phyloP scores from a whole-genome alignment of 768 basidiomycete species.

The Hirschioporus abietinus region DNA sequence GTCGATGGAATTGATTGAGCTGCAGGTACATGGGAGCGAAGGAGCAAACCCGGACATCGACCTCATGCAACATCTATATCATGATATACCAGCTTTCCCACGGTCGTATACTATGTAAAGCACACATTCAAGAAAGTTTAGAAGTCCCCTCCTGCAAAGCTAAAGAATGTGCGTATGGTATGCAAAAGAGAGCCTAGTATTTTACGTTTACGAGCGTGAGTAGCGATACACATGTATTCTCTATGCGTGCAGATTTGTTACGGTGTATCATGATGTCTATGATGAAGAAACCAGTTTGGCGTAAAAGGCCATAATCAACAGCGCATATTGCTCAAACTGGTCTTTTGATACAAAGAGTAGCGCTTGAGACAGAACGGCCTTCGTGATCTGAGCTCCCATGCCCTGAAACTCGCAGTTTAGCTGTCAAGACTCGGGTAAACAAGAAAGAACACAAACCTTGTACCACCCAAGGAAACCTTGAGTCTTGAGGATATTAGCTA shows the following conservation, averaged over 20 bases:
- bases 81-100: neutral
- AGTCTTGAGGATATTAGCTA: slow-evolving; percentile 61
- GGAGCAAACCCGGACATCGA: too few species aligned
- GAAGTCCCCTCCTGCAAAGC: too few species aligned
- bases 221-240: slow-evolving; percentile 12
- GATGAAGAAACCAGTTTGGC: slow-evolving; percentile 24
- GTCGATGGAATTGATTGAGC: neutral
- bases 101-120: neutral
- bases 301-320: slow-evolving; percentile 58
- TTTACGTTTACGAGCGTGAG: slow-evolving; percentile 9
- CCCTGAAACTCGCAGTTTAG: slow-evolving; percentile 45
- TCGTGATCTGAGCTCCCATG: slow-evolving; percentile 93
- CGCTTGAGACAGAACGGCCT: slow-evolving; percentile 94
- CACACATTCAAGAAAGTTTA: neutral
- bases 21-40: neutral
- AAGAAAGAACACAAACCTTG: slow-evolving; percentile 52
- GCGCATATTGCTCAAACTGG: slow-evolving; percentile 87
- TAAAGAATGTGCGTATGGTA: too few species aligned
- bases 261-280: slow-evolving; percentile 10
- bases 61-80: too few species aligned
- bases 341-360: slow-evolving; percentile 97
- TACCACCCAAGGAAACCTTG: slow-evolving; percentile 95
- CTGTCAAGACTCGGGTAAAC: slow-evolving; percentile 4
- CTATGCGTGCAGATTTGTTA: slow-evolving; percentile 17
- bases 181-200: too few species aligned